phyloP scores from a whole-genome alignment of 2,329 filamentous ascomycete species.

The Aureobasidium zeae region DNA sequence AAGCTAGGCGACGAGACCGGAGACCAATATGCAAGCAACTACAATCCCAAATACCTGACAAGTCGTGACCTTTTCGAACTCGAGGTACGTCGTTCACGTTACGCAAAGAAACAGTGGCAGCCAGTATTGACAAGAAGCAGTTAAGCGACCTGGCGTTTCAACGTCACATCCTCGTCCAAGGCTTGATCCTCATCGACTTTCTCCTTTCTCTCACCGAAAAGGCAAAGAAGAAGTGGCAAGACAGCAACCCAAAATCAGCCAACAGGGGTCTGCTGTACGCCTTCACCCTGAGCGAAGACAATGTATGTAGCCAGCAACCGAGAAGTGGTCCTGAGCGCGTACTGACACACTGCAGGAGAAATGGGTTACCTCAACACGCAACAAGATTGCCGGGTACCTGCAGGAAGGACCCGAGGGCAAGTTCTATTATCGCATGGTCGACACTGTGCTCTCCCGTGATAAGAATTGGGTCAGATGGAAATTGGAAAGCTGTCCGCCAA shows the following conservation, averaged over 20 bases:
- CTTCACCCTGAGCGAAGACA: constrained; percentile 65
- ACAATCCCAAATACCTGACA: constrained; percentile 98
- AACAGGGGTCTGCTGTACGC: constrained; percentile 85
- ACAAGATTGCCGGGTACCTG: constrained; percentile 71
- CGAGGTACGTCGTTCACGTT: constrained; percentile 52
- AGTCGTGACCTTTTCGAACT: constrained; percentile 92
- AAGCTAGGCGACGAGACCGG: constrained; percentile 47
- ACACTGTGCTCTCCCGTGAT: constrained; percentile 87
- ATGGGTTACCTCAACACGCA: constrained; percentile 75
- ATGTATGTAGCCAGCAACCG: constrained; percentile 30
- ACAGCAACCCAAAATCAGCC: constrained; percentile 33
- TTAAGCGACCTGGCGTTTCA: constrained; percentile 91
- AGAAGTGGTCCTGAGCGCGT: not conserved
- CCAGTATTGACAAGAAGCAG: constrained; percentile 35
- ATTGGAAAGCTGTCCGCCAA: constrained; percentile 81
- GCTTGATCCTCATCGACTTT: constrained; percentile 89
- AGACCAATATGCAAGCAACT: constrained; percentile 57
- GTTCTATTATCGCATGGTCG: constrained; percentile 93
- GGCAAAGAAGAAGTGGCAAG: constrained; percentile 68
- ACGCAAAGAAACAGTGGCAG: not conserved
- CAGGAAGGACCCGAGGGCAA: constrained; percentile 72
- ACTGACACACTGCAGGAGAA: constrained; percentile 48
- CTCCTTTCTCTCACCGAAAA: constrained; percentile 78
- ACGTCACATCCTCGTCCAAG: constrained; percentile 88
- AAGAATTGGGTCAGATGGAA: constrained; percentile 99